These are phyloP conservation scores for Rutstroemia sydowiana DNA, from an alignment of 2,329 filamentous ascomycete genomes.

Conservation along the genomic window DNA sequence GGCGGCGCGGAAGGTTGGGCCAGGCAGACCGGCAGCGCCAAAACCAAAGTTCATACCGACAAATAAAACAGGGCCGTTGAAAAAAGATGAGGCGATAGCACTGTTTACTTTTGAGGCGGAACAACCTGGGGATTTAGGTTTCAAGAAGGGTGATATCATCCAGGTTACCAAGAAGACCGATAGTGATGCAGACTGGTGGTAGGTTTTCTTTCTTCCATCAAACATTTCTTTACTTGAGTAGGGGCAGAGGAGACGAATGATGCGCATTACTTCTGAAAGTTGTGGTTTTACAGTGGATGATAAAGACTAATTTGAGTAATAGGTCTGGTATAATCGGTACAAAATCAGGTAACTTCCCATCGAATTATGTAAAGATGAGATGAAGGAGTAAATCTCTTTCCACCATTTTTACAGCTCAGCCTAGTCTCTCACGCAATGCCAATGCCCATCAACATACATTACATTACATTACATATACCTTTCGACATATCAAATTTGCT, in stretches of 20 bases:
- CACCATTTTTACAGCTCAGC: too few relatives aligned
- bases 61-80: conserved; percentile 47
- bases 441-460: too few relatives aligned
- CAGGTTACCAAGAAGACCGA: conserved; percentile 93
- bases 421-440: too few relatives aligned
- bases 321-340: conserved; percentile 85
- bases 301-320: conserved; percentile 7
- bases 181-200: conserved; percentile 93
- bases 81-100: conserved; percentile 78
- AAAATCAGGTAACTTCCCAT: conserved; percentile 87
- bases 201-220: conserved; percentile 32
- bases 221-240: neutral
- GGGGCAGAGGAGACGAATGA: neutral
- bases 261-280: too few relatives aligned
- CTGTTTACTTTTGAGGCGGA: conserved; percentile 93
- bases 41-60: conserved; percentile 85
- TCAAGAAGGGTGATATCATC: conserved; percentile 96
- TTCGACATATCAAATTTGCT: too few relatives aligned
- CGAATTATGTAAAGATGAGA: conserved; percentile 67
- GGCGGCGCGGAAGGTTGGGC: conserved; percentile 43
- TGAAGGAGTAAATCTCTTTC: too few relatives aligned
- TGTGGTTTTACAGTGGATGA: too few relatives aligned
- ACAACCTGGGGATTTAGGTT: conserved; percentile 83
- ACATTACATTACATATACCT: too few relatives aligned
- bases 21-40: conserved; percentile 74